Percentiles rank a stretch among this genome's conserved stretches.
Conservation (phyloP, 1,284 basidiomycete genomes). For the Schizophyllum amplum region DNA sequence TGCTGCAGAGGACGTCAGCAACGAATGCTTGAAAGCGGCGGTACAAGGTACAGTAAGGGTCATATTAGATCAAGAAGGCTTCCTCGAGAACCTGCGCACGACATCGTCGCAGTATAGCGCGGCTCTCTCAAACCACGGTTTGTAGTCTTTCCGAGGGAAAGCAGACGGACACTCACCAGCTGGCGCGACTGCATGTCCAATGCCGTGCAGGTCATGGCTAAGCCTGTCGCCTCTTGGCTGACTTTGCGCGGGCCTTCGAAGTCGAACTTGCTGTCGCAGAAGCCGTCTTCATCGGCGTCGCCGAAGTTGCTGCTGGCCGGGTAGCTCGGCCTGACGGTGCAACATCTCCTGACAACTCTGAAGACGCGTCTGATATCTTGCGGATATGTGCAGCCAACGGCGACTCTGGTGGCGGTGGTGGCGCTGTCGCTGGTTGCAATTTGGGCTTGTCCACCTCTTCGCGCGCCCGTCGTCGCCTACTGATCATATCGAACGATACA, state of each 20-base stretch:
- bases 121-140: conserved; percentile 65
- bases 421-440: neutral
- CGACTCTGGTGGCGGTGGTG: neutral
- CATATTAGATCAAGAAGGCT: conserved; percentile 84
- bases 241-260: neutral
- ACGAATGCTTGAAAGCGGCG: neutral
- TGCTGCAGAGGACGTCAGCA: neutral
- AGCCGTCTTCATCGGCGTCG: no score
- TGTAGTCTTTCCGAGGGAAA: conserved; percentile 49
- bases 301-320: no score
- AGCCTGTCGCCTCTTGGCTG: neutral
- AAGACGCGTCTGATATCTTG: neutral
- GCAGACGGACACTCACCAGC: conserved; percentile 9
- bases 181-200: conserved; percentile 1
- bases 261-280: neutral
- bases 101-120: conserved; percentile 20
- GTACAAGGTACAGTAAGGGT: conserved; percentile 25
- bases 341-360: neutral
- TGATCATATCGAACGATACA: conserved; percentile 61
- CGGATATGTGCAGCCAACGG: conserved; percentile 3
- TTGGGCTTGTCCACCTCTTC: conserved; percentile 20
- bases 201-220: neutral
- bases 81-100: conserved; percentile 39
- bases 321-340: no score
- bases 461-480: conserved; percentile 28